Evolutionary conservation across 2,329 filamentous ascomycete genomes (phyloP), one percentile per base, ranked within the genome.

Genomic region (Botrytis hyacinthi): DNA sequence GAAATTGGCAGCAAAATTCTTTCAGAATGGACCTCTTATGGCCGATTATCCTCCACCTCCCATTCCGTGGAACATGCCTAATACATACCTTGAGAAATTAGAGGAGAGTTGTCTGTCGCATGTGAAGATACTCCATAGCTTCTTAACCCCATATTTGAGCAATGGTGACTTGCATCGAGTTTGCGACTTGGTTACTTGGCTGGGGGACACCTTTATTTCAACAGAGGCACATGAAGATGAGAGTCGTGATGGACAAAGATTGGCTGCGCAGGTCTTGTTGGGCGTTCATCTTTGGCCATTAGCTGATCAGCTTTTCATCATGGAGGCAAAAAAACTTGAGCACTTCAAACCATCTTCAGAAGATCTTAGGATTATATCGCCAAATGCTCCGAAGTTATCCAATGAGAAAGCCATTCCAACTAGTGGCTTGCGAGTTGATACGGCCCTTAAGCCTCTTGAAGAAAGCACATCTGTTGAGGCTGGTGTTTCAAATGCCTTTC

Each of bases 401-500:
- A 65, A 54, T n/a, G 54, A 40, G 37, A 71, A 70, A 59, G 26
- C 22, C 57, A 44, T 42, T 37, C 48, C 48, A 63, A 65, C 67
- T 46, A 65, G 60, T 65, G 68, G 68, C 29, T 57, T 61, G 16
- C 60, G 60, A 60, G 69, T 75, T 57, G 74, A 70, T 46, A 75
- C 75, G 40, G 37, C 67, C 18, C 67, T 54, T 12, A 76, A 74
- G 88, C 37, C 88, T 1, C 18, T 63, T 12, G 87, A 89, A 14
- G 84, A 87, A 16, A 87, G 89, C 77, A 88, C 88, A 12, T 83
- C 90, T 42, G 86, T 87, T 37, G 86, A 84, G 18, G 82, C 85
- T 1, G 83, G 86, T 1, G 86, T 87, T 2, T 88, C 88, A 2
- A 89, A 88, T 76, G 87, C 88, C 0, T 87, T 88, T 76, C 87